Percentiles rank a stretch among this genome's conserved stretches.
These are phyloP conservation scores for Metschnikowia henanensis DNA, from an alignment of 805 yeast species.

Conservation along the genomic window DNA sequence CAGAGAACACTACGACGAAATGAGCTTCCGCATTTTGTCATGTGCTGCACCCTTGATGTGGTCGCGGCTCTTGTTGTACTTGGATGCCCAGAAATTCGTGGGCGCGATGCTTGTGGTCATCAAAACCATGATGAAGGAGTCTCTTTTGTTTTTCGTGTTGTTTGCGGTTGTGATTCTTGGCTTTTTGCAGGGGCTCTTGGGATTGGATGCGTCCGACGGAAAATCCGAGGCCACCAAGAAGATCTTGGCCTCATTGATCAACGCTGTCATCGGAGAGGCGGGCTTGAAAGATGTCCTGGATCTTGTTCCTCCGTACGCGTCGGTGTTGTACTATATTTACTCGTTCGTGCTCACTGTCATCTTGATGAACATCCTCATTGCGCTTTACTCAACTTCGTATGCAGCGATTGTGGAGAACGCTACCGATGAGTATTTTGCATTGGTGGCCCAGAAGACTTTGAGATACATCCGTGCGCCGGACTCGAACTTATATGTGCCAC, in stretches of 20 bases:
- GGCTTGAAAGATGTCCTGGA: conserved; percentile 66
- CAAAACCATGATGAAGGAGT: conserved; percentile 85
- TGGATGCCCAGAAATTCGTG: conserved; percentile 78
- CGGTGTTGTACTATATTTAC: conserved; percentile 73
- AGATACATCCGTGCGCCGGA: conserved; percentile 89
- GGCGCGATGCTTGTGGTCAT: conserved; percentile 88
- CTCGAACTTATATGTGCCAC: conserved; percentile 81
- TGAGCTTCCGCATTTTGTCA: conserved; percentile 69
- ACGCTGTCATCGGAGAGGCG: conserved; percentile 75
- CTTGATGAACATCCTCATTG: conserved; percentile 79
- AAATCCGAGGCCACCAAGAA: conserved; percentile 68
- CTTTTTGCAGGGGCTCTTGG: conserved; percentile 83
- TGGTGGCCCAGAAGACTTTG: conserved; percentile 80
- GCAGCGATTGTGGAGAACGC: conserved; percentile 80
- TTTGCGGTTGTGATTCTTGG: conserved; percentile 72
- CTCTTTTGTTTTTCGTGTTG: conserved; percentile 77
- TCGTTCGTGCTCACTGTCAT: conserved; percentile 74
- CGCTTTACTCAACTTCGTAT: conserved; percentile 83
- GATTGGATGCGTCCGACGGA: conserved; percentile 87
- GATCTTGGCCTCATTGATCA: conserved; percentile 62
- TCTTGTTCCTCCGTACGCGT: conserved; percentile 85
- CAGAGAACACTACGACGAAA: conserved; percentile 45
- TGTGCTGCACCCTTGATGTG: conserved; percentile 87
- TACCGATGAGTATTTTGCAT: conserved; percentile 79
- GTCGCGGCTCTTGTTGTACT: conserved; percentile 71